phyloP scores from a whole-genome alignment of 2,329 filamentous ascomycete species.

The Colletotrichum shisoi region DNA sequence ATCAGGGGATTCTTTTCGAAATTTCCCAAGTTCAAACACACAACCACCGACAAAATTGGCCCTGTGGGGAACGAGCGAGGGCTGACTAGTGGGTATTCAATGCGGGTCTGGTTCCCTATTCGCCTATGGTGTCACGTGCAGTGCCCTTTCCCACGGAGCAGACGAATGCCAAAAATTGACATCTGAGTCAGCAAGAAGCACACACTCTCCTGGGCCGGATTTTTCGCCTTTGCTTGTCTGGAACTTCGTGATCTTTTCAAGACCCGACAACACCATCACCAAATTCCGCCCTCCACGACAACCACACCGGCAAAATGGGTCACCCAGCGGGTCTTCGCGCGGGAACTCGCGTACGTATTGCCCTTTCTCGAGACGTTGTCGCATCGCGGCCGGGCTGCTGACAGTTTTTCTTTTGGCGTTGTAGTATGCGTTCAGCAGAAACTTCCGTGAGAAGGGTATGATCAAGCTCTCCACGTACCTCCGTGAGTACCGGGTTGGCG shows the following conservation, averaged over 20 bases:
- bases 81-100: conserved; percentile 6
- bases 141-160: conserved; percentile 43
- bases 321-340: conserved; percentile 86
- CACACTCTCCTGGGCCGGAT: conserved; percentile 15
- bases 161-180: conserved; percentile 47
- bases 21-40: conserved; percentile 15
- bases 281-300: conserved; percentile 40
- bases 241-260: conserved; percentile 27
- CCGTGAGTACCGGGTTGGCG: conserved; percentile 94
- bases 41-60: conserved; percentile 2
- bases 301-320: conserved; percentile 71
- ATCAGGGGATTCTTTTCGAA: conserved; percentile 28
- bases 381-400: conserved; percentile 44
- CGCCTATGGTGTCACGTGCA: conserved; percentile 47
- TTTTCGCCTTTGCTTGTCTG: conserved; percentile 8
- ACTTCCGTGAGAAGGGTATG: conserved; percentile 94
- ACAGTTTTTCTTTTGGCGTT: conserved; percentile 42
- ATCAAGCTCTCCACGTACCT: conserved; percentile 95
- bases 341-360: conserved; percentile 77
- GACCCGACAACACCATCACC: conserved; percentile 33
- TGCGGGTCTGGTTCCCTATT: not conserved
- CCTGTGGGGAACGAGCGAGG: conserved; percentile 17
- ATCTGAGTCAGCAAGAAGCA: conserved; percentile 12
- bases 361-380: conserved; percentile 14
- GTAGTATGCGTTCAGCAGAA: conserved; percentile 89